Base-by-base conservation (phyloP, 345 rosid genomes). In the Linum lewisii region DNA sequence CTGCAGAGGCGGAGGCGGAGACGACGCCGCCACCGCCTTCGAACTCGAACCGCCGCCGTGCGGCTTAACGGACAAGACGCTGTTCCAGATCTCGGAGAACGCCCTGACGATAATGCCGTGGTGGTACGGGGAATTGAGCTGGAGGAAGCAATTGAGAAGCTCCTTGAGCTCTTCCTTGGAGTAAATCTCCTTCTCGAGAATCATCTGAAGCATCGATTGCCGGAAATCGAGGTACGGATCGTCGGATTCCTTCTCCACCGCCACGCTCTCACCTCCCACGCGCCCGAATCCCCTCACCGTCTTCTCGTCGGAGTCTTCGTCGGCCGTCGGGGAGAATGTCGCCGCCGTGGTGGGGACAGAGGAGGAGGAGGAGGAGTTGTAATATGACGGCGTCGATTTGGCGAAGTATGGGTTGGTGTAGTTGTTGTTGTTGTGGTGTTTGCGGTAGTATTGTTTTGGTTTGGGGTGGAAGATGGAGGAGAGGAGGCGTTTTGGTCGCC, bases 41-140 rank as follows among this genome's bases (percentile, higher is more conserved):
- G 16, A 16, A 16, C 18, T 4, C 16, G 47, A 18, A 20, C 19
- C 7, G 1, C 10, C 6, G 7, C 14, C 19, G 65, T 52, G 32
- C 69, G 73, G 37, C 59, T 69, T 66, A 57, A 62, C 79, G 0
- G 87, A 83, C 78, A 75, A 83, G 29, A 92, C 86, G 0, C 83
- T 90, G 49, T 89, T 85, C 91, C 99, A 93, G 70, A 93, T 89
- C 79, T 93, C 99, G 0, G 97, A 82, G 78, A 93, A 93, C 26
- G 91, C 99, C 29, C 86, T 64, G 32, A 88, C 80, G 29, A 93
- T 93, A 64, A 86, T 71, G 54, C 87, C 95, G 53, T 89, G 97
- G 56, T 89, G 70, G 59, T 71, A 80, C 0, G 97, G 94, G 24
- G 87, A 84, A 63, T 93, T 93, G 36, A 93, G 81, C 44, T 87